Conservation (phyloP, 108 stramenopile genomes). For the Pseudonitzschia multiseries region DNA sequence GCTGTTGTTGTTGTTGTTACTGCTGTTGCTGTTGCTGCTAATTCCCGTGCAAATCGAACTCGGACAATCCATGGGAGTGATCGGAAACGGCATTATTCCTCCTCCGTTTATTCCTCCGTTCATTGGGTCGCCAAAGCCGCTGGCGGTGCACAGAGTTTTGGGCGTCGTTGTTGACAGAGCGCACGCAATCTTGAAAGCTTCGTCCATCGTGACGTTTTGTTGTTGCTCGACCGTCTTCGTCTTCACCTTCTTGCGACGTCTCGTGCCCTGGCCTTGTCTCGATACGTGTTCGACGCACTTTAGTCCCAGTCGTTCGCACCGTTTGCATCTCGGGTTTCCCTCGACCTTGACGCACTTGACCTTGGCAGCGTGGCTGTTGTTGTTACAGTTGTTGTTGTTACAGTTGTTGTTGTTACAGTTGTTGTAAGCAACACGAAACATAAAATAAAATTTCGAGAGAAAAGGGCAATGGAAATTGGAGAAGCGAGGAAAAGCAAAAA, state of each 20-base stretch:
- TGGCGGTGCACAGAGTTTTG: too few relatives aligned
- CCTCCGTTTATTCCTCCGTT: not conserved
- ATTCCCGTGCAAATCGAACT: not conserved
- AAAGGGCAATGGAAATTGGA: too few relatives aligned
- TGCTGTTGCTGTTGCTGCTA: not conserved
- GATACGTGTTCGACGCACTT: slow-evolving; percentile 20
- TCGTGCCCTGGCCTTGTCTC: slow-evolving; percentile 18
- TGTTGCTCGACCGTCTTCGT: not conserved
- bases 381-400: too few relatives aligned
- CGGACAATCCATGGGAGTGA: not conserved
- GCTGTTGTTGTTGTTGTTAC: not conserved
- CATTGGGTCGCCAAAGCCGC: not conserved
- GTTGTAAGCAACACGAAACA: too few relatives aligned
- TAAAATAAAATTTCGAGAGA: too few relatives aligned
- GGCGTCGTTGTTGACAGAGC: not conserved
- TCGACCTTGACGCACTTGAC: slow-evolving; percentile 26
- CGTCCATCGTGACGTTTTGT: not conserved
- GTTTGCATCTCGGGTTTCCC: not conserved
- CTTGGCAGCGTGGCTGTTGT: slow-evolving; percentile 17
- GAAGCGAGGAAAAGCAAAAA: too few relatives aligned
- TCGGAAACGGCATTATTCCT: not conserved
- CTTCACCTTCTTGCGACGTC: slow-evolving; percentile 18
- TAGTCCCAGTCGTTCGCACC: slow-evolving; percentile 7
- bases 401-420: too few relatives aligned
- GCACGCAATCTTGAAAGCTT: not conserved